Evolutionary conservation across 495 filamentous ascomycete species (phyloP), one percentile per base, ranked within the genome.

Genomic region (Daldinia concentrica): DNA sequence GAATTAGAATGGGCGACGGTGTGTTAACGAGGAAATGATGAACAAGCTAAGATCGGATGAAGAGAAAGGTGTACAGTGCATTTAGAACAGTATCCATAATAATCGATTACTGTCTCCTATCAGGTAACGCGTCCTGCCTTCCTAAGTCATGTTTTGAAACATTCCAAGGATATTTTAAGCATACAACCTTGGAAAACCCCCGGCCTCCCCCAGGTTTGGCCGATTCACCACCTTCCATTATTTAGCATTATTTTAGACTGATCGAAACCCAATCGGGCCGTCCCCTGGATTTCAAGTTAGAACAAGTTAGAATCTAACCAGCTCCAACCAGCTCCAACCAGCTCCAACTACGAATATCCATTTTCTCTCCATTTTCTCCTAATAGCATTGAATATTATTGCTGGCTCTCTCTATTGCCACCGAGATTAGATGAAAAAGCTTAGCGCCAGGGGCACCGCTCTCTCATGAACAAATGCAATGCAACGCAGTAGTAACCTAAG

Each of bases 191-290:
- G 58, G 54, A 67, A 71, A 70, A 67, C 27, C 66, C 60, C 72
- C 66, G 64, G 66, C 32, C 59, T 74, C 72, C 68, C 66, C 72
- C 67, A 71, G 67, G 69, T 74, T 74, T 71, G 62, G 34, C 67
- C 72, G 58, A 70, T 61, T 64, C 55, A 68, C 36, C 62, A 73
- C 70, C 70, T 73, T 68, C 70, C 65, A 64, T 62, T 72, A 45
- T 51, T 60, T 17, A 8, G 6, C 26, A 30, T 54, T 54, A 12
- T 54, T 54, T 54, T 54, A 59, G 58, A 63, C 60, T 69, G 62
- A 73, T 73, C 71, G 66, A 69, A 43, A 55, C 58, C 61, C 67
- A 74, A 68, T 74, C 72, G 72, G 72, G 67, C 72, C 72, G 72
- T 48, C 68, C 72, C 72, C 63, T 68, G 60, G 30, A 57, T 58